A percentile compares a stretch with the other conserved stretches of the same genome.
Conservation (phyloP, 1,139 yeast genomes). For the Geotrichum bryndzae region DNA sequence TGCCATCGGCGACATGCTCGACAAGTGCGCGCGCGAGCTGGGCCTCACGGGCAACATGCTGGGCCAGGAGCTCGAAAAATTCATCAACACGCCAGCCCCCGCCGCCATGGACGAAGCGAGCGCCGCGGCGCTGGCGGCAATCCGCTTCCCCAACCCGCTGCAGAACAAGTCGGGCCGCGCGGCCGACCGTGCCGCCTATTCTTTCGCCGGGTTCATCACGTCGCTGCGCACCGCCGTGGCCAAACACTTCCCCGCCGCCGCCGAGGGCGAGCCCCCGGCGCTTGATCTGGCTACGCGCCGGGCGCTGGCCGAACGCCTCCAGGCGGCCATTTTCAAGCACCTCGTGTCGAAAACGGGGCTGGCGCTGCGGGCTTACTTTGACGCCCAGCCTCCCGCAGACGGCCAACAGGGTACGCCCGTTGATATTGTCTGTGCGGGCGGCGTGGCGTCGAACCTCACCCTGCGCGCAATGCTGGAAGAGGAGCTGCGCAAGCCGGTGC, state of each 20-base stretch:
- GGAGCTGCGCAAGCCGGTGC: slow-evolving; percentile 2
- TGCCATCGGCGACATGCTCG: slow-evolving; percentile 91
- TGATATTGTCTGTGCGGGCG: slow-evolving; percentile 82
- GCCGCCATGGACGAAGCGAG: slow-evolving; percentile 28
- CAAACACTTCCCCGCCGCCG: slow-evolving; percentile 15
- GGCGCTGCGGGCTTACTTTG: slow-evolving; percentile 34
- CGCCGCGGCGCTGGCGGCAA: slow-evolving; percentile 26
- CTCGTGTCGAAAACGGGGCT: slow-evolving; percentile 57
- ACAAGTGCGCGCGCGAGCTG: slow-evolving; percentile 82
- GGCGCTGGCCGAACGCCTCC: slow-evolving; percentile 55
- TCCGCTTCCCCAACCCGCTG: slow-evolving; percentile 49
- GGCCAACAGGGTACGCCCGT: slow-evolving; percentile 37
- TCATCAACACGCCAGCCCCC: slow-evolving; percentile 36
- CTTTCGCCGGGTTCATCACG: slow-evolving; percentile 51
- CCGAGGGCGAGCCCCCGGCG: neutral
- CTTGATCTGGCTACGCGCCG: slow-evolving; percentile 26
- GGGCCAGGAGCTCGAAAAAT: slow-evolving; percentile 72
- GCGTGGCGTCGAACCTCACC: slow-evolving; percentile 73
- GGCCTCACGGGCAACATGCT: slow-evolving; percentile 79
- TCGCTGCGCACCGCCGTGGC: slow-evolving; percentile 20
- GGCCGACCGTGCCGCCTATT: slow-evolving; percentile 45
- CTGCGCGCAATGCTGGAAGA: slow-evolving; percentile 48
- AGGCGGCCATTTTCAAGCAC: slow-evolving; percentile 65
- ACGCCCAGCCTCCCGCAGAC: neutral
- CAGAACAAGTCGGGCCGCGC: slow-evolving; percentile 44